Percentiles rank a stretch among this genome's conserved stretches.
Conservation (phyloP, 768 basidiomycete species). For the Suillus subluteus region DNA sequence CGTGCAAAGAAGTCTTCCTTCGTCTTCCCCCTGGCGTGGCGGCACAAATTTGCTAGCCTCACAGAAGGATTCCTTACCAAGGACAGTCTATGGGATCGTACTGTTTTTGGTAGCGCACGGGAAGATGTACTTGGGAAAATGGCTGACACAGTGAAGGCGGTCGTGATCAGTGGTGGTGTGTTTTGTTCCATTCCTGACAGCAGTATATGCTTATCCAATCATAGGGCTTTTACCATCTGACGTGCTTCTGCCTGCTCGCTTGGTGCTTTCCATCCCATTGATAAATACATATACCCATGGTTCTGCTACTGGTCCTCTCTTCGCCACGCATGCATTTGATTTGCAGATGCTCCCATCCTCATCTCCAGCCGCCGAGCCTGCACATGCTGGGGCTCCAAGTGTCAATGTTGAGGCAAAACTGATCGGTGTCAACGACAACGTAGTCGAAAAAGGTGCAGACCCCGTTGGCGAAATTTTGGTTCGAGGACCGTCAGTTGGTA, state of each 20-base stretch:
- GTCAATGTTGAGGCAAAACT: constrained; percentile 85
- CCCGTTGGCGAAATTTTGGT: constrained; percentile 64
- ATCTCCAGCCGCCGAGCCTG: constrained; percentile 33
- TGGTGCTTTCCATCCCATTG: constrained; percentile 78
- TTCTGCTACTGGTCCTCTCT: constrained; percentile 72
- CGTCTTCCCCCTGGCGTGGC: constrained; percentile 66
- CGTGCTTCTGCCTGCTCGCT: constrained; percentile 62
- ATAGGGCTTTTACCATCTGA: constrained; percentile 55
- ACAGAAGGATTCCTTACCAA: constrained; percentile 76
- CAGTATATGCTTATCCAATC: constrained; percentile 2
- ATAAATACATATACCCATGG: constrained; percentile 66
- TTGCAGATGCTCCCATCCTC: constrained; percentile 68
- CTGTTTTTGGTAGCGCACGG: constrained; percentile 73
- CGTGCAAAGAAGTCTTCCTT: constrained; percentile 57
- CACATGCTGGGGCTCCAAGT: constrained; percentile 78
- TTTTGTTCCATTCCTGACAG: constrained; percentile 11
- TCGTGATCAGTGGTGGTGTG: constrained; percentile 76
- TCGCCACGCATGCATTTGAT: constrained; percentile 85
- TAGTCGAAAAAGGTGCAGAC: constrained; percentile 66
- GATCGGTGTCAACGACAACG: constrained; percentile 64
- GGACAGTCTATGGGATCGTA: constrained; percentile 83
- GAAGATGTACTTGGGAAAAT: constrained; percentile 59
- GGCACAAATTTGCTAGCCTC: constrained; percentile 75
- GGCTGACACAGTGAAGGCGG: constrained; percentile 63
- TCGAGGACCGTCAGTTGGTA: constrained; percentile 76